These are phyloP conservation scores for Brassica balearica DNA, from an alignment of 441 rosid species.

Conservation along the genomic window DNA sequence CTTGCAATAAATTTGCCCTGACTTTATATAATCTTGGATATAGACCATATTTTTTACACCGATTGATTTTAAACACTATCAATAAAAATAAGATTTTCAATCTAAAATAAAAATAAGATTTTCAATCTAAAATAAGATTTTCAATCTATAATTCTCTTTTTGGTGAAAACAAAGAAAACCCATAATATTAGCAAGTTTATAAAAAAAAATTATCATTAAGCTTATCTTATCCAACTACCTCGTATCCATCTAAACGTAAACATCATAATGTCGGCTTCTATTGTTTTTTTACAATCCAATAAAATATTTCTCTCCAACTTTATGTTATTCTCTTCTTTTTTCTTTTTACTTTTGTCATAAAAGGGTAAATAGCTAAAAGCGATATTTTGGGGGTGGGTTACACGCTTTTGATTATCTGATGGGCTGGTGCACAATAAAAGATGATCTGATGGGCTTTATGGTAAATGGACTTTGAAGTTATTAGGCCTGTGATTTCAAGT, in stretches of 20 bases:
- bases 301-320: conserved; percentile 11
- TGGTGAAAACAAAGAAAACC: conserved; percentile 13
- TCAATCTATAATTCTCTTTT: background rate
- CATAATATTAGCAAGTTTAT: conserved; percentile 3
- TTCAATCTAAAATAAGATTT: background rate
- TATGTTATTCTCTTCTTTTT: background rate
- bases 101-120: background rate
- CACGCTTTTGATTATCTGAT: background rate
- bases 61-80: background rate
- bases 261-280: conserved; percentile 30
- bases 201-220: background rate
- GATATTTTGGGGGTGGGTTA: background rate
- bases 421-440: background rate
- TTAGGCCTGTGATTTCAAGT: background rate
- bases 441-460: background rate
- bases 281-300: conserved; percentile 9
- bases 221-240: conserved; percentile 36
- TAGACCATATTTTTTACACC: background rate
- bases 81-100: background rate
- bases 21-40: background rate
- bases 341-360: background rate
- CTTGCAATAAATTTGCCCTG: background rate
- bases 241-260: conserved; percentile 30
- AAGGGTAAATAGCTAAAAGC: conserved; percentile 1
- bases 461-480: background rate